A percentile compares a stretch with the other conserved stretches of the same genome.
Evolutionary conservation across 768 basidiomycete species (phyloP).

Genomic region (Pulveroboletus sp.): DNA sequence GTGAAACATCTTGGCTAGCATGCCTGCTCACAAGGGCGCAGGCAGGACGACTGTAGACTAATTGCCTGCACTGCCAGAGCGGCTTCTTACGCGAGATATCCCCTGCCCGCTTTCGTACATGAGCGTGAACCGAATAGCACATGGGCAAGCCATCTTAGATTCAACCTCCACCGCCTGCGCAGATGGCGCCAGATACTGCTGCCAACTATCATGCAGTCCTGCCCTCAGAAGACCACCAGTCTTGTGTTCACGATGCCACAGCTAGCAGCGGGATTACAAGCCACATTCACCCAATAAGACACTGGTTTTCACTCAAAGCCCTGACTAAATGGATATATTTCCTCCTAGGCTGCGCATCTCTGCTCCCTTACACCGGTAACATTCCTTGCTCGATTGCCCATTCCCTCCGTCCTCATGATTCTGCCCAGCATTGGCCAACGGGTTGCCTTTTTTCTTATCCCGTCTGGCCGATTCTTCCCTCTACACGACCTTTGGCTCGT

Average conservation of each 20-base stretch:
- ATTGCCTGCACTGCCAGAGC: too few species aligned
- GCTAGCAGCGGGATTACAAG: constrained; percentile 1
- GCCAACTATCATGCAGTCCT: constrained; percentile 14
- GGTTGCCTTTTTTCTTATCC: constrained; percentile 74
- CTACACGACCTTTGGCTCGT: constrained; percentile 57
- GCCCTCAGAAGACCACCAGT: not conserved
- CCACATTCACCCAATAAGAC: constrained; percentile 22
- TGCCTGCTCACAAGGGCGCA: too few species aligned
- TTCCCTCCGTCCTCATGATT: not conserved
- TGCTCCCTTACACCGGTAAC: constrained; percentile 87
- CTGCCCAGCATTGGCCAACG: constrained; percentile 73
- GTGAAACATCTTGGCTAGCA: too few species aligned
- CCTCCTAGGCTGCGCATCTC: constrained; percentile 70
- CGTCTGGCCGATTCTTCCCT: constrained; percentile 58
- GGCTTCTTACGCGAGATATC: too few species aligned
- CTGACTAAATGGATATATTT: constrained; percentile 62
- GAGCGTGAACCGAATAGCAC: too few species aligned
- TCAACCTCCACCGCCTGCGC: too few species aligned
- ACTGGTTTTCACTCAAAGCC: constrained; percentile 28
- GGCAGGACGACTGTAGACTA: too few species aligned
- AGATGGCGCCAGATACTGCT: too few species aligned
- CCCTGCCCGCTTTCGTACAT: too few species aligned
- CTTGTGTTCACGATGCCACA: not conserved
- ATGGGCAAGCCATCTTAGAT: too few species aligned
- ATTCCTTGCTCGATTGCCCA: not conserved